Base-by-base conservation (phyloP, 1,284 basidiomycete species). In the Leccinum insolens region DNA sequence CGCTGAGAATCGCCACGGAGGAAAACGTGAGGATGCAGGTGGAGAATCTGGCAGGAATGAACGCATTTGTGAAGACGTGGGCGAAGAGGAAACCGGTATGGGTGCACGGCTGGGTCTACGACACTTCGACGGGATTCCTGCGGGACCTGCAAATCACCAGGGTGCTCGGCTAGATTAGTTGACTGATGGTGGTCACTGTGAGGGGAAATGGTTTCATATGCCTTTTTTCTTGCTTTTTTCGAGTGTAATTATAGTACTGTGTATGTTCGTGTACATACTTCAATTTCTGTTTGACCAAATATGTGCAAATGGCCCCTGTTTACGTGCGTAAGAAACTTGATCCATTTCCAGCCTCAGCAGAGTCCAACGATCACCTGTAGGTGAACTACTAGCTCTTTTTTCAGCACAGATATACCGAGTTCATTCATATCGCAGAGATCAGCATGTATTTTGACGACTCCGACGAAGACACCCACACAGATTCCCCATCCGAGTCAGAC, bases 21-120 rank as follows among this genome's bases (percentile, higher is more conserved):
- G 90, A 88, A 79, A 96, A 95, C 75, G 93, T 98, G 71, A 88
- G 87, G 75, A 73, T 80, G 70, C 92, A 93, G 78, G 92, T 98
- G 14, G 34, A 67, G 28, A 82, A 85, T 71, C 90, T 93, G 75
- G 82, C 94, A 44, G 82, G 83, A 69, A 80, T 86, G 72, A 85
- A 87, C n/a, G 81, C 84, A 63, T 85, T 89, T 17, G 86, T 97
- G 80, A 69, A 7, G 17, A 77, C 85, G 66, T 91, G 8, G 15
- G 73, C 90, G 64, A 12, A 59, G 52, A 84, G 79, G 49, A 79
- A 76, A 64, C 77, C 75, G 44, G 84, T 95, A 57, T 87, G 84
- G 80, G 87, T 96, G 46, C 94, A 96, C 75, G 94, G 94, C 15
- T 94, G 91, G 91, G 88, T 95, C 20, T 95, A 94, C 77, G 88